Evolutionary conservation across 768 basidiomycete genomes (phyloP), one percentile per base, ranked within the genome.

Genomic region (Mycena maculata): DNA sequence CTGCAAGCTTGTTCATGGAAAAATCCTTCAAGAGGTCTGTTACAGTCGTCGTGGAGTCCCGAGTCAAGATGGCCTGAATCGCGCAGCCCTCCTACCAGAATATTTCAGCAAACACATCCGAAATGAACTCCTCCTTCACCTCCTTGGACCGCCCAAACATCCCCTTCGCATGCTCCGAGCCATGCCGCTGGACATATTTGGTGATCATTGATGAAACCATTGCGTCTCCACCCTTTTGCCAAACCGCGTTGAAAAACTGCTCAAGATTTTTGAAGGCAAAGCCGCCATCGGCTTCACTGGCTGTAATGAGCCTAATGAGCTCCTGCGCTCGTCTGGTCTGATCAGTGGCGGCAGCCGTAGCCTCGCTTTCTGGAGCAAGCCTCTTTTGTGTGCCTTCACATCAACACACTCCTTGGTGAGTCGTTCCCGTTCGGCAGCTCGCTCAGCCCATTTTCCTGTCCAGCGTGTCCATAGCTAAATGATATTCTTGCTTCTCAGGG

Each of bases 161-260:
- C 3, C 15, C 23, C 30, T 25, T 28, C 4, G 59, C 65, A 48
- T 67, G 65, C 42, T n/a, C 50, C 9, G 18, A 15, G 4, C 65
- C 65, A 30, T 60, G 58, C 6, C 20, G 3, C 25, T 44, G 1
- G 22, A 67, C 52, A 33, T 67, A 60, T 7, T 55, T 28, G 5
- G 41, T 44, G n/a, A 63, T 30, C 11, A 20, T 12, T 5, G 62
- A 63, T 11, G 38, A 42, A 5, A 42, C 33, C 2, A 6, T 10
- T 4, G 10, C 33, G 27, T 63, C 62, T 15, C 62, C 62, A 8
- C 62, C 62, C 28, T 23, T 39, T 7, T 45, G 65, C 52, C 52
- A 62, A 27, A 67, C 11, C 1, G 65, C 59, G 3, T 39, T 12
- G 60, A 67, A 67, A 54, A 67, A 67, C 10, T 54, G 11, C 7